Evolutionary conservation across 129 eudicot species (phyloP), one percentile per base, ranked within the genome.

Genomic region (Artemisia argyi): DNA sequence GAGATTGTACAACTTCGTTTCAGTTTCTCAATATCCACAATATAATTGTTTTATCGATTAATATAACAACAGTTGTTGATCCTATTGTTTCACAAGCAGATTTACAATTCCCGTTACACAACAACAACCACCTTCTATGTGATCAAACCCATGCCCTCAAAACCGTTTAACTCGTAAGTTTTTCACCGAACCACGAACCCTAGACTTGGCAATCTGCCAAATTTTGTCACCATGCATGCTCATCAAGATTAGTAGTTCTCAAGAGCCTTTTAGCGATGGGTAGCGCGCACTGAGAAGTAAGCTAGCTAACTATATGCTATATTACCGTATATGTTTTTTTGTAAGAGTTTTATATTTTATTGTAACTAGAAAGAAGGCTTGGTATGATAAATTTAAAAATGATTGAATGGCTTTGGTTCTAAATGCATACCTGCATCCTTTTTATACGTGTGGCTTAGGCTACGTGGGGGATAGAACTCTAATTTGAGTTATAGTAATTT

Each of bases 11-110:
- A 81, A 59, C 70, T 88, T 73, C 75, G 85, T 84, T 89, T 83
- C 68, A 75, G 15, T 20, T 63, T 76, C 58, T 89, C 77, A 71
- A 83, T 83, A 65, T 82, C 98, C 92, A 92, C 16, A 76, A 77
- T 22, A 75, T 86, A 73, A 87, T 39, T 18, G 84, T 86, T 83
- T 88, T 81, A 50, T 81, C 88, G 0, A 83, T 89, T 79, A 83
- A 92, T 62, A 92, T 86, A 68, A 83, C 84, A 11, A 76, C 73
- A 60, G 22, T 20, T 20, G 91, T 79, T 15, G 89, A 86, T 48
- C 91, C 96, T 81, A 92, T 89, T 26, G 98, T 92, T 53, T 82
- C 96, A 75, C 93, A 83, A 19, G 81, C 95, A 56, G 90, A 57
- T 71, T 51, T 50, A 85, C 35, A 81, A 83, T 59, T 87, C 84